Percentiles rank a stretch among this genome's conserved stretches.
phyloP scores from a whole-genome alignment of 495 filamentous ascomycete species.

The Penicillium mononematosum region DNA sequence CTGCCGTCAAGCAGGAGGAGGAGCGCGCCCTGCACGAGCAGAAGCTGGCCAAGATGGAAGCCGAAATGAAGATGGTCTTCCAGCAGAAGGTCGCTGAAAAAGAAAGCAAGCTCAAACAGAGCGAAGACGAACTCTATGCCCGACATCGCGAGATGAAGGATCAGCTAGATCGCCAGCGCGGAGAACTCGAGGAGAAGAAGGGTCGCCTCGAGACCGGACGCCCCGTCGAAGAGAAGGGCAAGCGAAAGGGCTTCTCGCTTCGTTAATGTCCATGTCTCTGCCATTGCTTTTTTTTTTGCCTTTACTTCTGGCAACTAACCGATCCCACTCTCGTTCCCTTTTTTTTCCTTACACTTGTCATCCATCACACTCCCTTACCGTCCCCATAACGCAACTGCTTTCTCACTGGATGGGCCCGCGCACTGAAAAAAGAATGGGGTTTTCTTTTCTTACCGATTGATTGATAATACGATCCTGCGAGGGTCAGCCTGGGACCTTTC shows the following conservation, averaged over 20 bases:
- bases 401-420: slow-evolving; percentile 35
- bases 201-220: slow-evolving; percentile 84
- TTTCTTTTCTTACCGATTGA: slow-evolving; percentile 14
- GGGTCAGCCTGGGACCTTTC: slow-evolving; percentile 36
- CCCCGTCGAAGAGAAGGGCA: slow-evolving; percentile 90
- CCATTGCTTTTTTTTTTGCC: slow-evolving; percentile 18
- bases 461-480: slow-evolving; percentile 32
- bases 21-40: slow-evolving; percentile 97
- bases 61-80: slow-evolving; percentile 99
- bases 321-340: slow-evolving; percentile 32
- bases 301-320: slow-evolving; percentile 32
- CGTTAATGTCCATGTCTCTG: slow-evolving; percentile 55
- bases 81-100: slow-evolving; percentile 99
- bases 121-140: slow-evolving; percentile 97
- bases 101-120: slow-evolving; percentile 98
- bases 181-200: slow-evolving; percentile 98
- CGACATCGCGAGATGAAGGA: slow-evolving; percentile 99
- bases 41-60: slow-evolving; percentile 99
- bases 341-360: slow-evolving; percentile 37
- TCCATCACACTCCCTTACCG: slow-evolving; percentile 39
- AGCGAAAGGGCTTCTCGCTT: slow-evolving; percentile 97
- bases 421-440: slow-evolving; percentile 36
- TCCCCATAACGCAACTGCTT: slow-evolving; percentile 26
- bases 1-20: slow-evolving; percentile 99
- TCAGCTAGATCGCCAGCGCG: slow-evolving; percentile 89